Evolutionary conservation across 208 protist species (phyloP).

Genomic region (Acanthamoeba triangularis): DNA sequence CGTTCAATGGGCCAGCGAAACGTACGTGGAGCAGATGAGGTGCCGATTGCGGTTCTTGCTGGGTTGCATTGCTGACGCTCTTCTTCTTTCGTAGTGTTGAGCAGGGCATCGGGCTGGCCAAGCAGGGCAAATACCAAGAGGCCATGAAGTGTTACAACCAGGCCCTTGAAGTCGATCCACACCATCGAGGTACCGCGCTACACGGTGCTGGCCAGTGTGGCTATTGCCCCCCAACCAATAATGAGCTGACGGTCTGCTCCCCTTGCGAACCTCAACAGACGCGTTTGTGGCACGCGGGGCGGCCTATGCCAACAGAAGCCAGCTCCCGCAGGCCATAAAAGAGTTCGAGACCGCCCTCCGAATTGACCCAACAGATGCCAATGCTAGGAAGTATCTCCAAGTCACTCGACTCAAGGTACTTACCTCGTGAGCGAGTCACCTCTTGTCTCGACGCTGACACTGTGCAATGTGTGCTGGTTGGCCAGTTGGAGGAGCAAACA

Average conservation of each 20-base stretch:
- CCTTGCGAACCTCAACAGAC: not conserved
- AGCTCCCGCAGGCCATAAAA: constrained; percentile 18
- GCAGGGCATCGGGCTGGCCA: constrained; percentile 67
- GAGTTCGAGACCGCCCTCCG: constrained; percentile 66
- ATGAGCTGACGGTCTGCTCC: not conserved
- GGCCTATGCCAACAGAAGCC: constrained; percentile 50
- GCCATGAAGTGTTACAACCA: constrained; percentile 76
- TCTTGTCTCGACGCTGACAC: not conserved
- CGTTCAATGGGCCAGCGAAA: constrained; percentile 60
- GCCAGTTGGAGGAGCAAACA: not conserved
- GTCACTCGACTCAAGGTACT: constrained; percentile 26
- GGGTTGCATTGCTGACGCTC: too few relatives aligned
- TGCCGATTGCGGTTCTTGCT: not conserved
- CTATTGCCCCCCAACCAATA: not conserved
- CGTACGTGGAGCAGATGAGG: not conserved
- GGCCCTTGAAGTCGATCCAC: constrained; percentile 64
- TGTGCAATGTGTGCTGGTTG: not conserved
- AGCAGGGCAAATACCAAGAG: constrained; percentile 55
- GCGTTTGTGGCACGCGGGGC: constrained; percentile 72
- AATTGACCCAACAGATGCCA: constrained; percentile 46
- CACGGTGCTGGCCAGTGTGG: not conserved
- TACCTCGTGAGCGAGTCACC: not conserved
- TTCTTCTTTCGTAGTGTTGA: constrained; percentile 53
- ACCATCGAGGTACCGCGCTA: not conserved
- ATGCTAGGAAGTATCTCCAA: constrained; percentile 60